These are phyloP conservation scores for Agaricus subrufescens DNA, from an alignment of 768 basidiomycete species.

Conservation along the genomic window DNA sequence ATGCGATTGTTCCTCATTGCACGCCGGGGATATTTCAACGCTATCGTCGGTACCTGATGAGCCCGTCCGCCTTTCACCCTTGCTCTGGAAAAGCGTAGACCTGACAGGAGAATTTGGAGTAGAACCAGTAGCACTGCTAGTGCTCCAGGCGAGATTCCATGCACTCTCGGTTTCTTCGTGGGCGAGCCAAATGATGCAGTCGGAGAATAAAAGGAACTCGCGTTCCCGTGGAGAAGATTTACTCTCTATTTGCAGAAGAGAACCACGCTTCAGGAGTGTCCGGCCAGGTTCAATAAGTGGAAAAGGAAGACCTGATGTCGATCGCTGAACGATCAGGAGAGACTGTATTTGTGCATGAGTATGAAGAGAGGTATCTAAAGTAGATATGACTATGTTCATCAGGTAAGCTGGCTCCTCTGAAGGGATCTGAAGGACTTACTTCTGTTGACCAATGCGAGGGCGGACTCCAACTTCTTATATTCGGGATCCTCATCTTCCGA, in stretches of 20 bases:
- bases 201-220: slow-evolving; percentile 80
- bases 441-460: slow-evolving; percentile 66
- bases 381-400: slow-evolving; percentile 54
- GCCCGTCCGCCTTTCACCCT: slow-evolving; percentile 50
- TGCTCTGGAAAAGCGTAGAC: slow-evolving; percentile 40
- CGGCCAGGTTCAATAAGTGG: slow-evolving; percentile 80
- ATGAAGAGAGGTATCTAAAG: slow-evolving; percentile 75
- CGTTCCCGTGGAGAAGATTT: slow-evolving; percentile 48
- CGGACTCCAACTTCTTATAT: slow-evolving; percentile 52
- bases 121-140: slow-evolving; percentile 21
- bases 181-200: slow-evolving; percentile 76
- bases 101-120: slow-evolving; percentile 13
- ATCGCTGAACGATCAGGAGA: slow-evolving; percentile 74
- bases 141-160: slow-evolving; percentile 29
- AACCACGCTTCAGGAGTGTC: slow-evolving; percentile 65
- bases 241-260: slow-evolving; percentile 52
- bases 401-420: background rate
- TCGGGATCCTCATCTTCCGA: slow-evolving; percentile 67
- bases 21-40: background rate
- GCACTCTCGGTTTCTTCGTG: slow-evolving; percentile 30
- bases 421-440: slow-evolving; percentile 40
- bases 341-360: slow-evolving; percentile 73
- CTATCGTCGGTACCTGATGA: background rate
- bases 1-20: slow-evolving; percentile 16
- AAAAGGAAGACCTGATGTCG: slow-evolving; percentile 71